These are phyloP conservation scores for Trichaptum fuscoviolaceum DNA, from an alignment of 768 basidiomycete species.

Conservation along the genomic window DNA sequence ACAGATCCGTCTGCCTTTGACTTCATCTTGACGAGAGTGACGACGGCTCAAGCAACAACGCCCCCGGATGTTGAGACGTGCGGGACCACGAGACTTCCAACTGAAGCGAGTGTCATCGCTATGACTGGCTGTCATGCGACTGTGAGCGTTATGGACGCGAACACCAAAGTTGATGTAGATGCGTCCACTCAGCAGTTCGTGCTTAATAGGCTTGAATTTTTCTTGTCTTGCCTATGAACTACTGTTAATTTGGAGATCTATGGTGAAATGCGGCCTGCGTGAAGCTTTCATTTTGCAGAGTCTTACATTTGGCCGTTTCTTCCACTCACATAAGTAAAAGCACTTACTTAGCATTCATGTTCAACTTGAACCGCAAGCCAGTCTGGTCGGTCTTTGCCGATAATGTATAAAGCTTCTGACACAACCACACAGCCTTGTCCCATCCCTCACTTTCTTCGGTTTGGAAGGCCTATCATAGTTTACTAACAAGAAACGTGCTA, in stretches of 20 bases:
- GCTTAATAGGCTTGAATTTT: constrained; percentile 14
- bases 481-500: background rate
- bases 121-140: constrained; percentile 25
- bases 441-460: background rate
- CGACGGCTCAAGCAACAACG: constrained; percentile 20
- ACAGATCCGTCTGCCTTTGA: constrained; percentile 30
- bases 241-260: background rate
- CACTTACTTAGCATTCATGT: no score
- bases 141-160: constrained; percentile 26
- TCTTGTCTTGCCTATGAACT: constrained; percentile 16
- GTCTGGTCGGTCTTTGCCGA: background rate
- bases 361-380: no score
- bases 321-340: no score
- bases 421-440: no score
- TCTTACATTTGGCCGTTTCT: no score
- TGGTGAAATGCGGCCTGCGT: no score
- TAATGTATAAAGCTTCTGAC: no score
- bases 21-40: constrained; percentile 41
- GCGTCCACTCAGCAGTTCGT: constrained; percentile 26
- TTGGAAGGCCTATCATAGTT: background rate
- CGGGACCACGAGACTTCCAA: constrained; percentile 28
- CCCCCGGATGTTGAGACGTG: constrained; percentile 40
- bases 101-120: constrained; percentile 22
- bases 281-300: no score
- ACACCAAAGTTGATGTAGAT: constrained; percentile 27